phyloP scores from a whole-genome alignment of 164 flowering plant genomes.

The Vitis riparia region DNA sequence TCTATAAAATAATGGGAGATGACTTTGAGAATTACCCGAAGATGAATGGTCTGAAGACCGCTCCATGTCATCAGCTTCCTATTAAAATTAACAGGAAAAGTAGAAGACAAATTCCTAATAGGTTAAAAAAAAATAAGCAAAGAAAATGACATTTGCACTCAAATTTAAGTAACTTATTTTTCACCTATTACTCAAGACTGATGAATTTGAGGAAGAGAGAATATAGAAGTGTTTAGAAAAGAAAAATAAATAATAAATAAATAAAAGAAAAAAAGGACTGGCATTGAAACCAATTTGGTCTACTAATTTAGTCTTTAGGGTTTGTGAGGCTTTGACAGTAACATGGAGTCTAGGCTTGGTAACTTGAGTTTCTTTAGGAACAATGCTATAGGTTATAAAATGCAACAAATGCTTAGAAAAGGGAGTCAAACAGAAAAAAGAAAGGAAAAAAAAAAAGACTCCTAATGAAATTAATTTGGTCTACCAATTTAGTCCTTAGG shows the following conservation, averaged over 20 bases:
- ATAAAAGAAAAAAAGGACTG: too few species aligned
- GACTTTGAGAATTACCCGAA: constrained; percentile 25
- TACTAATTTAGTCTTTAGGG: too few species aligned
- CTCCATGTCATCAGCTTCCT: constrained; percentile 36
- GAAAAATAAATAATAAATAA: neutral
- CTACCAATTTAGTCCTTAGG: too few species aligned
- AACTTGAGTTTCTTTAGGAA: too few species aligned
- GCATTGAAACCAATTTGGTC: too few species aligned
- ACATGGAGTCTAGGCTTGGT: too few species aligned
- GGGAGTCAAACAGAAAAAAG: too few species aligned
- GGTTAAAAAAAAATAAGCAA: neutral
- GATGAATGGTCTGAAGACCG: constrained; percentile 25
- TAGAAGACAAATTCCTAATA: neutral
- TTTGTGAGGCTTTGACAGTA: too few species aligned
- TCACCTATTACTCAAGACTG: neutral
- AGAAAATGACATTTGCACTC: neutral
- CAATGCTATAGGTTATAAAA: too few species aligned
- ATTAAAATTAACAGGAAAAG: constrained; percentile 7
- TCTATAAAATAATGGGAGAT: neutral
- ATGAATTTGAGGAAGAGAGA: neutral
- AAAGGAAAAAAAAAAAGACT: too few species aligned
- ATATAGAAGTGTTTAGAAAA: neutral
- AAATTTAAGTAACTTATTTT: neutral
- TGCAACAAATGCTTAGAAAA: too few species aligned
- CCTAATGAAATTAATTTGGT: too few species aligned